Evolutionary conservation across 495 filamentous ascomycete genomes (phyloP), one percentile per base, ranked within the genome.

Genomic region (Lasiosphaeris hirsuta): DNA sequence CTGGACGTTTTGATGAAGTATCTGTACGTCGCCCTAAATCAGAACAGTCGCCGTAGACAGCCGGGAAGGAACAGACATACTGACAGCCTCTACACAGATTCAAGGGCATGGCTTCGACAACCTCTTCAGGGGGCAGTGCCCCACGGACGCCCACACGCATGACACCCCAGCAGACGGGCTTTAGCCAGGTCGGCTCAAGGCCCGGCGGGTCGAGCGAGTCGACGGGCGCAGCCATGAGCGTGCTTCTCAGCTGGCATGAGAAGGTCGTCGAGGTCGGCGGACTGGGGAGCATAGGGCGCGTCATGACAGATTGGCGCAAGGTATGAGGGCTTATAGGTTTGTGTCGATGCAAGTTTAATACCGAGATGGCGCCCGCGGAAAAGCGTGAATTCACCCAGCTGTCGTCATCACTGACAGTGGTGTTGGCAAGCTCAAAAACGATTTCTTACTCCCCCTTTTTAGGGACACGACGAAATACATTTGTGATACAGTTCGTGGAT

Each of bases 221-320:
- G 55, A 87, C 88, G 61, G 89, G 90, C 46, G 84, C 90, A 63
- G 88, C 86, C 44, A 96, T 96, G 92, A 96, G 92, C 62, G 92
- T 97, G 43, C 67, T 97, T 65, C 74, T 97, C 61, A 95, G 88
- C 68, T 97, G 92, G 92, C 92, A 96, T 66, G 92, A 97, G 81
- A 96, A 95, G 80, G 76, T 95, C 44, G 90, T 96, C 2, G 92
- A 96, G 63, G 82, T 97, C 63, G 86, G 90, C 15, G 92, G 92
- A 38, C 79, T 88, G 63, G 92, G 92, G 14, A 86, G 87, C 71
- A 93, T 97, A 75, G 86, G 90, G 60, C 79, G 92, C 61, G 86
- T 89, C 50, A 96, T 97, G 91, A 90, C 89, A 19, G 92, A 97
- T 78, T 86, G 90, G 72, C 80, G 92, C 69, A 96, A 86, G 59